Evolutionary conservation across 495 filamentous ascomycete species (phyloP).

Genomic region (Pseudomonodictys pantanalensis): DNA sequence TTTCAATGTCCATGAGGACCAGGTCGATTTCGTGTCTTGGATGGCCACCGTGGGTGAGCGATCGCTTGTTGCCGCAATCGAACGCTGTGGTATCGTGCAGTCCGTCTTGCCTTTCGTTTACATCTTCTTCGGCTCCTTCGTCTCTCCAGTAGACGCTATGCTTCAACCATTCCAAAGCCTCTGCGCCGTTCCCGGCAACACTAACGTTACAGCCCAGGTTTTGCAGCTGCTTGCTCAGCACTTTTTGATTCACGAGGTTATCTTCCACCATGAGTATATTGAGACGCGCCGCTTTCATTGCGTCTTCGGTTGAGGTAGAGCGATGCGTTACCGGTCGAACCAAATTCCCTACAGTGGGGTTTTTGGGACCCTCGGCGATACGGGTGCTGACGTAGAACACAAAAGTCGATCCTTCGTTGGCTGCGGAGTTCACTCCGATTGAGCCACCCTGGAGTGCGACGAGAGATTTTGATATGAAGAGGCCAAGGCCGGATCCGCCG

Average conservation of each 20-base stretch:
- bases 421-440: conserved; percentile 10
- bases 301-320: not conserved
- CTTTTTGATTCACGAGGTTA: conserved; percentile 39
- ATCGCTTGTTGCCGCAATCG: not conserved
- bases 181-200: conserved; percentile 34
- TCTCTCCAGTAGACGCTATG: conserved; percentile 9
- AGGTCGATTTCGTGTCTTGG: conserved; percentile 17
- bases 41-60: not conserved
- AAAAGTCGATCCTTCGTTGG: conserved; percentile 7
- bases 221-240: conserved; percentile 33
- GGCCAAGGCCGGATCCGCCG: conserved; percentile 5
- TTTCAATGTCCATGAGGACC: conserved; percentile 40
- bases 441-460: conserved; percentile 15
- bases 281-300: not conserved
- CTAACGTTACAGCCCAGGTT: conserved; percentile 25
- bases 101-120: too few species aligned
- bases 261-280: conserved; percentile 34
- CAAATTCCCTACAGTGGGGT: not conserved
- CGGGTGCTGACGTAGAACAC: conserved; percentile 14
- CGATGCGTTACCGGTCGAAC: not conserved
- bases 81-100: too few species aligned
- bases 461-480: conserved; percentile 14
- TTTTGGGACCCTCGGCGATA: not conserved
- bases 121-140: not conserved
- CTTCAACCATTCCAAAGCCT: conserved; percentile 33